phyloP scores from a whole-genome alignment of 1,284 basidiomycete species.

The Cryptococcus neoformans region DNA sequence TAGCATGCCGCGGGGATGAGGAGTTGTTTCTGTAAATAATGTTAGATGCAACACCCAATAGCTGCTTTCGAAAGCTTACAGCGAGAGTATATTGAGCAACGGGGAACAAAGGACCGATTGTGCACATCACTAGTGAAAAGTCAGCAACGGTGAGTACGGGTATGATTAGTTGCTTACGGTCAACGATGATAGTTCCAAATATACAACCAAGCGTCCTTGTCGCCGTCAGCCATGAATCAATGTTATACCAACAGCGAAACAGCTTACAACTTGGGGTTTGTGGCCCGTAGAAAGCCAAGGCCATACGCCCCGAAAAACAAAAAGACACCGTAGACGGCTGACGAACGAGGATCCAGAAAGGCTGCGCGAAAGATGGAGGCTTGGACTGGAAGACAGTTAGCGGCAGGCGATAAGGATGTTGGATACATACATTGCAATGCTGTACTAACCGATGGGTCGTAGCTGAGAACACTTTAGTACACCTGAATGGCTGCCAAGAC shows the following conservation, averaged over 20 bases:
- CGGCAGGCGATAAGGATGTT: neutral
- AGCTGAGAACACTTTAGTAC: slow-evolving; percentile 35
- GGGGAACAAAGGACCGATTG: slow-evolving; percentile 60
- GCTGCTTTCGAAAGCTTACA: slow-evolving; percentile 22
- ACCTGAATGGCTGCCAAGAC: neutral
- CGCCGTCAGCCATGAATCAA: slow-evolving; percentile 3
- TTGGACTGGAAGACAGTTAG: slow-evolving; percentile 36
- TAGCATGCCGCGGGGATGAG: slow-evolving; percentile 61
- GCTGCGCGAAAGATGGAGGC: slow-evolving; percentile 60
- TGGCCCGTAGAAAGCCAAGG: slow-evolving; percentile 61
- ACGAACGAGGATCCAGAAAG: slow-evolving; percentile 63
- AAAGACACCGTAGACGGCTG: slow-evolving; percentile 63
- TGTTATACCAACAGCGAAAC: neutral
- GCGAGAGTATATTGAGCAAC: slow-evolving; percentile 61
- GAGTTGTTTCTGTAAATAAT: slow-evolving; percentile 42
- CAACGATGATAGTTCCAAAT: slow-evolving; percentile 37
- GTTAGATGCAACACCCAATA: neutral
- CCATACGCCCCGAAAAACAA: slow-evolving; percentile 63
- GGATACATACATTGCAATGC: slow-evolving; percentile 51
- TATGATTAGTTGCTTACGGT: slow-evolving; percentile 21
- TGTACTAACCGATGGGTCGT: slow-evolving; percentile 54
- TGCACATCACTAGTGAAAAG: slow-evolving; percentile 56
- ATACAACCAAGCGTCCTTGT: slow-evolving; percentile 20
- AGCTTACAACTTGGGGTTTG: slow-evolving; percentile 57
- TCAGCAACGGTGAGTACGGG: neutral